These are phyloP conservation scores for Cryptococcus depauperatus DNA, from an alignment of 1,284 basidiomycete genomes.

Conservation along the genomic window DNA sequence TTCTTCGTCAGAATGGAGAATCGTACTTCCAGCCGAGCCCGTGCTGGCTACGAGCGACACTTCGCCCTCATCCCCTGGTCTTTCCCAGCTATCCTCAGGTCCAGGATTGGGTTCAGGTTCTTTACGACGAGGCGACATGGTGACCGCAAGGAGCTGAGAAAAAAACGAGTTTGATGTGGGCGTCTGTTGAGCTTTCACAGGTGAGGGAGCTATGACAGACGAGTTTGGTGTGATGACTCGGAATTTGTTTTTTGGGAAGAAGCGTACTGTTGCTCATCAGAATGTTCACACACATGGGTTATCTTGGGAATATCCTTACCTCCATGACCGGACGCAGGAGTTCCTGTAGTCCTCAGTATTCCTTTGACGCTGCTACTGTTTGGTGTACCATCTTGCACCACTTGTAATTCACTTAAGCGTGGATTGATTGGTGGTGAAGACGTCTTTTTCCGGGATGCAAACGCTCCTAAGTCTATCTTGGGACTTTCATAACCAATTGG, in stretches of 20 bases:
- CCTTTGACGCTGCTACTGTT: constrained; percentile 19
- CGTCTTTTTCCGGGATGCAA: background rate
- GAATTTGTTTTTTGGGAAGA: constrained; percentile 37
- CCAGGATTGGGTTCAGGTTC: constrained; percentile 1
- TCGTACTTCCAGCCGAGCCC: constrained; percentile 13
- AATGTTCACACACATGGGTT: background rate
- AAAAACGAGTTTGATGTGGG: constrained; percentile 27
- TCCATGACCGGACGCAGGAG: constrained; percentile 37
- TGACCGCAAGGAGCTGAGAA: constrained; percentile 29
- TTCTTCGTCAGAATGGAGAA: constrained; percentile 2
- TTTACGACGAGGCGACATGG: constrained; percentile 21
- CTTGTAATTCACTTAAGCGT: constrained; percentile 4
- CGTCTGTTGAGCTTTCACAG: constrained; percentile 12
- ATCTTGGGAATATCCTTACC: constrained; percentile 14
- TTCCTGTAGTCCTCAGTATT: constrained; percentile 28
- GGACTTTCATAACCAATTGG: constrained; percentile 1
- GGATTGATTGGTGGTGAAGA: background rate
- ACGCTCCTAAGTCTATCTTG: background rate
- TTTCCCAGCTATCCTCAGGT: constrained; percentile 27
- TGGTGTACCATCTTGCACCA: background rate
- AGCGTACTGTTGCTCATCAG: constrained; percentile 24
- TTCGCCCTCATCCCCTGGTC: constrained; percentile 35
- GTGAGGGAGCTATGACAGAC: constrained; percentile 10
- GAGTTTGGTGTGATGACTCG: constrained; percentile 36
- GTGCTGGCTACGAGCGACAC: constrained; percentile 26